These are phyloP conservation scores for Lepidium africanum DNA, from an alignment of 345 rosid species.

Conservation along the genomic window DNA sequence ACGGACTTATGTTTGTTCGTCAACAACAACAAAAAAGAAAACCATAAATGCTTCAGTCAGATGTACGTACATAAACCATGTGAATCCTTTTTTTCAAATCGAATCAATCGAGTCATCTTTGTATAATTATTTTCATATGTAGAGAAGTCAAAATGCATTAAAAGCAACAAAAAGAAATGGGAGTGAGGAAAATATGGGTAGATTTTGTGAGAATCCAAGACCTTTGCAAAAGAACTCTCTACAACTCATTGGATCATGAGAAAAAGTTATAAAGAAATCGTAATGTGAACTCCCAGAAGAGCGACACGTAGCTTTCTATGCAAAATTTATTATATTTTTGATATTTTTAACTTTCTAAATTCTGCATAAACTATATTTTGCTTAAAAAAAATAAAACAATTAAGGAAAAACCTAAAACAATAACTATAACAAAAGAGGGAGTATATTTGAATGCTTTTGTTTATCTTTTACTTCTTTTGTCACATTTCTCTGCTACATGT, in stretches of 20 bases:
- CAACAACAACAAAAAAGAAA: not conserved
- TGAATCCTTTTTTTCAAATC: no score
- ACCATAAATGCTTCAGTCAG: not conserved
- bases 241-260: conserved; percentile 21
- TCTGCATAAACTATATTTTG: no score
- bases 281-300: conserved; percentile 13
- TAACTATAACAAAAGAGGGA: no score
- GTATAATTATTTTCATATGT: no score
- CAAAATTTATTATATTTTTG: no score
- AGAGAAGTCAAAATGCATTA: not conserved
- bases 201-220: not conserved
- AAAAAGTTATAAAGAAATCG: not conserved
- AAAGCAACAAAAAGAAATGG: conserved; percentile 2
- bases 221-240: not conserved
- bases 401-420: no score
- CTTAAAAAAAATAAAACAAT: no score
- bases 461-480: not conserved
- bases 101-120: no score
- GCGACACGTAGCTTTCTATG: conserved; percentile 1
- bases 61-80: no score
- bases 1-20: not conserved
- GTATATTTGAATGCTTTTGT: no score
- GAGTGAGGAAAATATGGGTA: not conserved
- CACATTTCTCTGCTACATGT: not conserved
- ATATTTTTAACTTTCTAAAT: no score